Percentiles rank a stretch among this genome's conserved stretches.
These are phyloP conservation scores for Rhizopogon roseolus DNA, from an alignment of 768 basidiomycete species.

Conservation along the genomic window DNA sequence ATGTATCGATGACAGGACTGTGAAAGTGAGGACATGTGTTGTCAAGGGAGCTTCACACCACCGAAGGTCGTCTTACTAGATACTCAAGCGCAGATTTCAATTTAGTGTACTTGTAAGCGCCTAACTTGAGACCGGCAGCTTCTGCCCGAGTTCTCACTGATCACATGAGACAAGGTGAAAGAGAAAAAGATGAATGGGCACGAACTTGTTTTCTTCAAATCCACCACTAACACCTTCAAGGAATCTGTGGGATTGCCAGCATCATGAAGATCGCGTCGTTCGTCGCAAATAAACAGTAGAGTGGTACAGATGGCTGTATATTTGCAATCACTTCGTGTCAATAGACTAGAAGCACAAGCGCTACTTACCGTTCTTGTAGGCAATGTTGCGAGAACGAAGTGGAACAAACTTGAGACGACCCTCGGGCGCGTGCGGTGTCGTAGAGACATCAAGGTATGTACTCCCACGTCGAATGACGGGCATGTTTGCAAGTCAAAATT, in stretches of 20 bases:
- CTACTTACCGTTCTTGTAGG: background rate
- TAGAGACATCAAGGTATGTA: background rate
- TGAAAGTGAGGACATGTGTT: background rate
- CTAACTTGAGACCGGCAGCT: background rate
- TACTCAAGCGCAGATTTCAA: background rate
- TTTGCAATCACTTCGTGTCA: background rate
- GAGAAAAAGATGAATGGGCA: background rate
- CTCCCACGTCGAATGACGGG: background rate
- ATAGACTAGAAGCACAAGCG: background rate
- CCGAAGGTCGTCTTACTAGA: background rate
- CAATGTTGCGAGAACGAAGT: background rate
- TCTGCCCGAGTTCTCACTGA: background rate
- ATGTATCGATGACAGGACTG: background rate
- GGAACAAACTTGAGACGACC: background rate
- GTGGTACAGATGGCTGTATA: background rate
- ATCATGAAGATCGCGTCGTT: background rate
- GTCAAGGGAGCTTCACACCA: background rate
- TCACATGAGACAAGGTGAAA: background rate
- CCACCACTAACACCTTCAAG: background rate
- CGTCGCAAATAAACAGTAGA: background rate
- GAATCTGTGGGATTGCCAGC: background rate
- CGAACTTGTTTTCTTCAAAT: background rate
- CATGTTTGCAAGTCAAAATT: background rate
- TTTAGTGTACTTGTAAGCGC: background rate
- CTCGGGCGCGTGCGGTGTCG: background rate